Evolutionary conservation across 2,329 filamentous ascomycete genomes (phyloP), one percentile per base, ranked within the genome.

Genomic region (Dothideomycetes sp.): DNA sequence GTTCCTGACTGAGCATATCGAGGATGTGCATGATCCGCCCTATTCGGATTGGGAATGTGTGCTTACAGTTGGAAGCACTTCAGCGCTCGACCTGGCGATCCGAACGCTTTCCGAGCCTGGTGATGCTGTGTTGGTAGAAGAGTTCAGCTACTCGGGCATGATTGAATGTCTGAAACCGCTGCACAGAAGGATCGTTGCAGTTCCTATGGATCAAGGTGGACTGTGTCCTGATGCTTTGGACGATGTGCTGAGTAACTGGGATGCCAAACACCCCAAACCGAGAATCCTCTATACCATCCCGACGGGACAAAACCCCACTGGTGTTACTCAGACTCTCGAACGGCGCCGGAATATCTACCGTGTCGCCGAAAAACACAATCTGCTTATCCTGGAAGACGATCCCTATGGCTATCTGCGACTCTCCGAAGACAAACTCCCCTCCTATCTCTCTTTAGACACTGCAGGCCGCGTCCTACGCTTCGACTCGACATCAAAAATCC

Each of bases 371-470:
- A 33, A 38, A 30, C 47, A 57, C 19, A 49, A 57, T 32, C 27
- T 57, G 5, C 42, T 48, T 38, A 56, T 56, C 31, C 36, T 57
- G 31, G 54, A 57, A 40, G 53, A 57, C 33, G 54, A 57, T 37
- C 54, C 54, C 3, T 57, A 57, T 43, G 54, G 48, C 30, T 56
- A 50, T 40, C 37, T 55, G 11, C n/a, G n/a, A n/a, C n/a, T n/a
- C n/a, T n/a, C n/a, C n/a, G n/a, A n/a, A n/a, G n/a, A n/a, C n/a
- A n/a, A n/a, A n/a, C n/a, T n/a, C n/a, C 31, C 44, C 1, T 61
- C 58, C 0, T 62, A 60, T 39, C 45, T 63, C 0, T 56, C 54
- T 2, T 38, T 63, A 8, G 60, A 63, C 31, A 41, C 37, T 1
- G 52, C 47, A 8, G 57, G 57, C 3, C 50, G 57, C 9, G 57